Percentiles rank a stretch among this genome's conserved stretches.
These are phyloP conservation scores for Colletotrichum horii DNA, from an alignment of 2,329 filamentous ascomycete genomes.

Conservation along the genomic window DNA sequence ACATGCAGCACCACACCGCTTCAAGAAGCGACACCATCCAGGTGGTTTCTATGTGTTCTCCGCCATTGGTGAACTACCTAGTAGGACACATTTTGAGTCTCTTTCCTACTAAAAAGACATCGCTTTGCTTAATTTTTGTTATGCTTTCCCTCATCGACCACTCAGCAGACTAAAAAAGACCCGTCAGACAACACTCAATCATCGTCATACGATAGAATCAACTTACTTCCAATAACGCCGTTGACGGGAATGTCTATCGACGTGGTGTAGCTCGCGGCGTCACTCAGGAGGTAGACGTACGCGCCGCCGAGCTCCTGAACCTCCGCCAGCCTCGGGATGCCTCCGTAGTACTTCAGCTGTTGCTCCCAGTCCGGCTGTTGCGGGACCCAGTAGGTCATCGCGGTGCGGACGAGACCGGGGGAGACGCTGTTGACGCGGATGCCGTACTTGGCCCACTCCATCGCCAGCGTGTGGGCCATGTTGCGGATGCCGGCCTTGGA, in stretches of 20 bases:
- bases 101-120: background rate
- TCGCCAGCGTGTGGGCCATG: constrained; percentile 45
- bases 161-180: background rate
- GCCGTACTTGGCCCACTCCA: constrained; percentile 52
- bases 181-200: background rate
- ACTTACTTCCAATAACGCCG: constrained; percentile 38
- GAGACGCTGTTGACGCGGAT: constrained; percentile 53
- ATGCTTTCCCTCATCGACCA: accelerated
- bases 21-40: background rate
- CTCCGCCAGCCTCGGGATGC: constrained; percentile 52
- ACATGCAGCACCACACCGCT: background rate
- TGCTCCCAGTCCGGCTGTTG: constrained; percentile 58
- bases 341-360: constrained; percentile 63
- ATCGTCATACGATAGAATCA: accelerated
- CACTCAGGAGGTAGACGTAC: constrained; percentile 61
- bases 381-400: constrained; percentile 55
- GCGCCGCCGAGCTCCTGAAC: constrained; percentile 57
- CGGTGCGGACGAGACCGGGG: constrained; percentile 47
- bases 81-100: too few relatives aligned
- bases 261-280: constrained; percentile 55
- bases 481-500: constrained; percentile 49
- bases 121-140: background rate
- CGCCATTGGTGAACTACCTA: too few relatives aligned
- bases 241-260: constrained; percentile 55
- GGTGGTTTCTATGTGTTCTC: background rate